These are phyloP conservation scores for Leccinum solheimii DNA, from an alignment of 1,284 basidiomycete genomes.

Conservation along the genomic window DNA sequence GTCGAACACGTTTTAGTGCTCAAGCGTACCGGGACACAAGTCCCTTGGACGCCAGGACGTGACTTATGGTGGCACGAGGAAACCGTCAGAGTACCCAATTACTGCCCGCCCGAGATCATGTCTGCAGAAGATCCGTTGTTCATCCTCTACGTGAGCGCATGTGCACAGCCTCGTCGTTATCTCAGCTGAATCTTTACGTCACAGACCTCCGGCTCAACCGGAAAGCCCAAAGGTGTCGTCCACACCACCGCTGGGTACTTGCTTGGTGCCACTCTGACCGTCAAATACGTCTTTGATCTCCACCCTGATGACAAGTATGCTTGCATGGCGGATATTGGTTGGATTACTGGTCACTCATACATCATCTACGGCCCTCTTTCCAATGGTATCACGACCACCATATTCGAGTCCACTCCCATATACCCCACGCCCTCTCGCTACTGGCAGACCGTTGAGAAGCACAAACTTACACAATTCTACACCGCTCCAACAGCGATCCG, in stretches of 20 bases:
- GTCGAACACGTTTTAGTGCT: slow-evolving; percentile 94
- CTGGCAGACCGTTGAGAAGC: slow-evolving; percentile 94
- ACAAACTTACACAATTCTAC: slow-evolving; percentile 95
- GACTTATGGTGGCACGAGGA: slow-evolving; percentile 99
- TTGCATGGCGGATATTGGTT: slow-evolving; percentile 99
- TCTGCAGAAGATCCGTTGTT: slow-evolving; percentile 92
- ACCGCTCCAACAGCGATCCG: slow-evolving; percentile 93
- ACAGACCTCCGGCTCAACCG: slow-evolving; percentile 92
- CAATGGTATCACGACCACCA: slow-evolving; percentile 89
- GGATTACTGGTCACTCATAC: slow-evolving; percentile 99
- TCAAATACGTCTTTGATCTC: slow-evolving; percentile 97
- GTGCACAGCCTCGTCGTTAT: not conserved
- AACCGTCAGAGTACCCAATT: slow-evolving; percentile 79
- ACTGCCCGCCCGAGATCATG: slow-evolving; percentile 89
- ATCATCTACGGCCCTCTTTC: slow-evolving; percentile 95
- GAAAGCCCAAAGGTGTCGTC: slow-evolving; percentile 96
- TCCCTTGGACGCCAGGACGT: slow-evolving; percentile 83
- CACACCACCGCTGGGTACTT: slow-evolving; percentile 95
- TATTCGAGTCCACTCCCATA: slow-evolving; percentile 97
- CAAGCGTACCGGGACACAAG: slow-evolving; percentile 81
- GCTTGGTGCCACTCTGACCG: slow-evolving; percentile 86
- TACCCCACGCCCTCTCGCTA: slow-evolving; percentile 96
- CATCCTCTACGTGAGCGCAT: slow-evolving; percentile 85
- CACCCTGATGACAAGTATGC: slow-evolving; percentile 92
- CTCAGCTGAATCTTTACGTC: slow-evolving; percentile 3